phyloP scores from a whole-genome alignment of 2,329 filamentous ascomycete genomes.

The Xylaria sp. region DNA sequence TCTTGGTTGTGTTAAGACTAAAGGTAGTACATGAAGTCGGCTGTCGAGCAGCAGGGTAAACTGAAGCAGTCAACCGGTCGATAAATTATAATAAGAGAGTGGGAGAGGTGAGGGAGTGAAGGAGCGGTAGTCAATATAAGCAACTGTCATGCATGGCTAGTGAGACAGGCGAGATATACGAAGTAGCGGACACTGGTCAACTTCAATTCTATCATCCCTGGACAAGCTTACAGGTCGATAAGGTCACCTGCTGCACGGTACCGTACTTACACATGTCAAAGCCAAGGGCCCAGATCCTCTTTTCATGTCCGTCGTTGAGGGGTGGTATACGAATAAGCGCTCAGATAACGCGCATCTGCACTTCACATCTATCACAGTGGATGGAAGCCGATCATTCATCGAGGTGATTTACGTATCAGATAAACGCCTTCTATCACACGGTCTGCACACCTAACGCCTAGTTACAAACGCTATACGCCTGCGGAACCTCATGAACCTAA shows the following conservation, averaged over 20 bases:
- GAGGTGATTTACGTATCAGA: neutral
- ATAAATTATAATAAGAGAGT: neutral
- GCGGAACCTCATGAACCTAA: too few species aligned
- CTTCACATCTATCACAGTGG: neutral
- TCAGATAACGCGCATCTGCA: neutral
- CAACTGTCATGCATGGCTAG: neutral
- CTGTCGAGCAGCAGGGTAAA: neutral
- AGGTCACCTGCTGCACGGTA: constrained; percentile 1
- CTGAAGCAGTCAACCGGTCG: neutral
- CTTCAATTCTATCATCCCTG: neutral
- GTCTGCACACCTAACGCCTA: too few species aligned
- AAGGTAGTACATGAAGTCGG: neutral
- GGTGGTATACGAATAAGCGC: neutral
- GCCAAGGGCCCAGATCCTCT: constrained; percentile 12
- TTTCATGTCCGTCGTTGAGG: neutral
- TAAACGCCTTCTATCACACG: too few species aligned
- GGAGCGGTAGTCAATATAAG: neutral
- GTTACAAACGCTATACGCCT: too few species aligned
- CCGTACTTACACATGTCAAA: neutral
- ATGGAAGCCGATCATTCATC: neutral
- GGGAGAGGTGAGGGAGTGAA: too few species aligned
- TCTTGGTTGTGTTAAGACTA: neutral
- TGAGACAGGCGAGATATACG: neutral
- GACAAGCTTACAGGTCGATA: neutral
- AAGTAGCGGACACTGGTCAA: neutral